phyloP scores from a whole-genome alignment of 805 yeast species.

The Lachancea mirantina region DNA sequence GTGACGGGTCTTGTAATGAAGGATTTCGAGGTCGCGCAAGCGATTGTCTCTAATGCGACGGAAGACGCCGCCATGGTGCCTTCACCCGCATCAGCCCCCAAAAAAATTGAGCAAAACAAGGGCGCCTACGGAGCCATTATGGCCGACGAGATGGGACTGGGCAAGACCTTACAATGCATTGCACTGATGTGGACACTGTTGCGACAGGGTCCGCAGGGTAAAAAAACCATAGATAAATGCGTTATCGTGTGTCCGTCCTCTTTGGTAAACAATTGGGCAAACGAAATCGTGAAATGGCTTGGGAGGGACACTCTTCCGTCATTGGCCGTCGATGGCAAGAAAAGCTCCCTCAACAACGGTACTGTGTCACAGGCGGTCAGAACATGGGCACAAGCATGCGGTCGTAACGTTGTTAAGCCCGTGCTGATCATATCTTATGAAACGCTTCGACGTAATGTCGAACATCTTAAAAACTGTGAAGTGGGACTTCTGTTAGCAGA shows the following conservation, averaged over 20 bases:
- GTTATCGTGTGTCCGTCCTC: slow-evolving; percentile 94
- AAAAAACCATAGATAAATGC: slow-evolving; percentile 77
- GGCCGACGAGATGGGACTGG: slow-evolving; percentile 98
- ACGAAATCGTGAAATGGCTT: slow-evolving; percentile 89
- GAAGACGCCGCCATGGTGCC: slow-evolving; percentile 5
- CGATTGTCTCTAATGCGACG: background rate
- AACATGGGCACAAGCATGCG: slow-evolving; percentile 83
- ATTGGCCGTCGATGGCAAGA: slow-evolving; percentile 86
- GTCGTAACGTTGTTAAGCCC: slow-evolving; percentile 85
- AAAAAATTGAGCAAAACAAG: slow-evolving; percentile 37
- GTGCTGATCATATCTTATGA: slow-evolving; percentile 92
- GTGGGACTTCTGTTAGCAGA: slow-evolving; percentile 83
- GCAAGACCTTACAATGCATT: slow-evolving; percentile 85
- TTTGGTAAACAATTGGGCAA: slow-evolving; percentile 93
- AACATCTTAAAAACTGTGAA: slow-evolving; percentile 62
- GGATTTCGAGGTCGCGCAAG: slow-evolving; percentile 26
- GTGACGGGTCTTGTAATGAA: slow-evolving; percentile 69
- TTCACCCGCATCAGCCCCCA: slow-evolving; percentile 2
- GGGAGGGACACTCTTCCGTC: slow-evolving; percentile 89
- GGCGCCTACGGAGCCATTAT: slow-evolving; percentile 91
- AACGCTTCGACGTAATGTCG: slow-evolving; percentile 80
- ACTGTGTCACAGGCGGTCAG: slow-evolving; percentile 63
- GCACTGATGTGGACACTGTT: slow-evolving; percentile 88
- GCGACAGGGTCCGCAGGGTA: slow-evolving; percentile 78
- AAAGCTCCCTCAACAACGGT: slow-evolving; percentile 47